Evolutionary conservation across 2,329 filamentous ascomycete species (phyloP).

Genomic region (Lecanoromycetidae sp.): DNA sequence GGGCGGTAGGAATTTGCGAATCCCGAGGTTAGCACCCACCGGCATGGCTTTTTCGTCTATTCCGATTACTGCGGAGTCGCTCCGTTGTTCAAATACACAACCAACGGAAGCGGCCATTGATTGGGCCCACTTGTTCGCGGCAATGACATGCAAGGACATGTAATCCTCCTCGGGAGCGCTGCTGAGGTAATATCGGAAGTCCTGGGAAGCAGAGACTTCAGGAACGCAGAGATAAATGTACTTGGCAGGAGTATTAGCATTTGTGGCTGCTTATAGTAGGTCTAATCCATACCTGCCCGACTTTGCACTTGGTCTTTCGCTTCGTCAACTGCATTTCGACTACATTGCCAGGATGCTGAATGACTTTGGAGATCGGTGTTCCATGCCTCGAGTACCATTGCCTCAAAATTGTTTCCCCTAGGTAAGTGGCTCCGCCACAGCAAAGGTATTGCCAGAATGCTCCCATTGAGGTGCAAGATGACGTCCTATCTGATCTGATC

Average conservation of each 20-base stretch:
- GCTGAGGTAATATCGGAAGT: conserved; percentile 76
- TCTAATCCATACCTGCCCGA: conserved; percentile 46
- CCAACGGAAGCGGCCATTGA: conserved; percentile 58
- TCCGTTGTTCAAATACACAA: conserved; percentile 54
- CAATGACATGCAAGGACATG: conserved; percentile 74
- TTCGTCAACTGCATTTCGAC: conserved; percentile 90
- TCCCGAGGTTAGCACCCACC: conserved; percentile 52
- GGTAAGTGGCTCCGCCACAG: conserved; percentile 68
- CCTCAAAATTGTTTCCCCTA: conserved; percentile 65
- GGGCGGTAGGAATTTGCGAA: conserved; percentile 62
- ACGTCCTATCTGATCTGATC: conserved; percentile 67
- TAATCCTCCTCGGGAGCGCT: conserved; percentile 83
- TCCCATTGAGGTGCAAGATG: conserved; percentile 59
- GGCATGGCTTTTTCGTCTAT: conserved; percentile 45
- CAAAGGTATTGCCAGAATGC: conserved; percentile 89
- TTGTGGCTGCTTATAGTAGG: neutral
- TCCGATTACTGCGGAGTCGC: conserved; percentile 50
- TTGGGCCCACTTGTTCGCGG: conserved; percentile 71
- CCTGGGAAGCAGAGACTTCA: conserved; percentile 76
- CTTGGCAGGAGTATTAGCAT: conserved; percentile 24
- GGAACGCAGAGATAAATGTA: conserved; percentile 86
- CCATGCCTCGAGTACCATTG: conserved; percentile 70
- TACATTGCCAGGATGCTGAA: conserved; percentile 79
- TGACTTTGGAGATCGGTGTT: conserved; percentile 78
- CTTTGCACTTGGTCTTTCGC: conserved; percentile 66